Conservation (phyloP, 108 stramenopile genomes). For the Nitzschia sp. region DNA sequence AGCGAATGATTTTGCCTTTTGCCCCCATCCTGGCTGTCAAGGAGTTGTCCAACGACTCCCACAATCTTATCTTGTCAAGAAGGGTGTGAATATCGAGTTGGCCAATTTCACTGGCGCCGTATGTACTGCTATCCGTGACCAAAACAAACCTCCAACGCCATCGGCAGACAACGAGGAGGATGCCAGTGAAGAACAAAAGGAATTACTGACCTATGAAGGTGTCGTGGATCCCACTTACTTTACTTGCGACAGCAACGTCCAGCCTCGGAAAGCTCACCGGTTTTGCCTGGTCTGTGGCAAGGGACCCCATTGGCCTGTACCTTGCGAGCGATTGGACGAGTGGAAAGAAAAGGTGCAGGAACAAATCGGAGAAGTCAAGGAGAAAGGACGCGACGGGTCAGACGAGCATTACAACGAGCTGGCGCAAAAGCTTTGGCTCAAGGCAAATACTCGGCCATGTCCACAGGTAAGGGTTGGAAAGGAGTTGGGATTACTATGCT, state of each 20-base stretch:
- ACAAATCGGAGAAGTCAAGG: slow-evolving; percentile 43
- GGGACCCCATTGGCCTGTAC: slow-evolving; percentile 48
- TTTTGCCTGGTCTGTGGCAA: slow-evolving; percentile 58
- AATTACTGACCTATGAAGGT: slow-evolving; percentile 50
- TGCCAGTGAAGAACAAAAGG: too few species aligned
- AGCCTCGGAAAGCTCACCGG: slow-evolving; percentile 51
- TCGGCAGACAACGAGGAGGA: background rate
- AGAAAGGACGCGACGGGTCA: slow-evolving; percentile 10
- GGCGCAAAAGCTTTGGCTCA: slow-evolving; percentile 64
- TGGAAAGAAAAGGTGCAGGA: slow-evolving; percentile 52
- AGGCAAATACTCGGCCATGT: slow-evolving; percentile 71
- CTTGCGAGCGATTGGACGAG: slow-evolving; percentile 45
- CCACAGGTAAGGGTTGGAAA: slow-evolving; percentile 27
- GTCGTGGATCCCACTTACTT: slow-evolving; percentile 36
- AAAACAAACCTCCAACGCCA: background rate
- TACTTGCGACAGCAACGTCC: slow-evolving; percentile 16
- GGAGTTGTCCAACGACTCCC: slow-evolving; percentile 40
- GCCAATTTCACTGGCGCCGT: slow-evolving; percentile 43
- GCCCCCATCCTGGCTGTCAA: slow-evolving; percentile 49
- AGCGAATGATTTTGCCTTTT: slow-evolving; percentile 43
- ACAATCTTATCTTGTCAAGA: slow-evolving; percentile 15
- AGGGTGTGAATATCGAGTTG: slow-evolving; percentile 22
- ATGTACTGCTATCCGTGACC: slow-evolving; percentile 30
- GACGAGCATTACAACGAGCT: slow-evolving; percentile 39
- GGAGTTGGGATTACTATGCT: background rate